phyloP scores from a whole-genome alignment of 345 rosid genomes.

The Lumnitzera racemosa region DNA sequence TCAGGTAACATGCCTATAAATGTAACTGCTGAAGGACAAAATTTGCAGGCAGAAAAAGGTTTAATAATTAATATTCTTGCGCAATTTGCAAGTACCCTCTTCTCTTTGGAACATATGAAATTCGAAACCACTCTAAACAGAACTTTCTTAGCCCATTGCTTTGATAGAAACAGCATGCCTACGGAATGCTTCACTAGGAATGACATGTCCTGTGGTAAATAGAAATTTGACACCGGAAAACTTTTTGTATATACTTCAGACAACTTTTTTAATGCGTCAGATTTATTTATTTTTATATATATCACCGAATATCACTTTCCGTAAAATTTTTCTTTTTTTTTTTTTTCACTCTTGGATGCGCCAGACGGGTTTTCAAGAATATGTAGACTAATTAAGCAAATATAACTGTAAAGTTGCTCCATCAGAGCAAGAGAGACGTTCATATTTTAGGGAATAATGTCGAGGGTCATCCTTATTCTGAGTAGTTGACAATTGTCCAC shows the following conservation, averaged over 20 bases:
- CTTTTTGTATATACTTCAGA: too few relatives aligned
- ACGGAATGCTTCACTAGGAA: background rate
- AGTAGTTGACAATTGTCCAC: too few relatives aligned
- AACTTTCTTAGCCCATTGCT: background rate
- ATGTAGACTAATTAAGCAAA: slow-evolving; percentile 5
- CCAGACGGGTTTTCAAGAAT: slow-evolving; percentile 8
- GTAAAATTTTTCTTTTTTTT: too few relatives aligned
- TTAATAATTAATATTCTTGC: slow-evolving; percentile 5
- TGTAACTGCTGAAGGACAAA: slow-evolving; percentile 6
- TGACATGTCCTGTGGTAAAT: too few relatives aligned
- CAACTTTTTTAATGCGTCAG: too few relatives aligned
- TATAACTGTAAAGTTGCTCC: background rate
- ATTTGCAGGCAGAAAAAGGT: background rate
- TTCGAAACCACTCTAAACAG: background rate
- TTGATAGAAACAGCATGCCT: slow-evolving; percentile 7
- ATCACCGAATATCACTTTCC: too few relatives aligned
- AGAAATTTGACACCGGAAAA: too few relatives aligned
- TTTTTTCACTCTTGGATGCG: slow-evolving; percentile 11
- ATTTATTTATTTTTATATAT: too few relatives aligned
- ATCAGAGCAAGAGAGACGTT: too few relatives aligned
- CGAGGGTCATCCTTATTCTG: too few relatives aligned
- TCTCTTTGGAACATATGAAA: slow-evolving; percentile 6
- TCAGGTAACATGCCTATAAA: background rate
- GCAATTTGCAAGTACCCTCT: slow-evolving; percentile 9
- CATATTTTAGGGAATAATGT: too few relatives aligned